Evolutionary conservation across 2,329 filamentous ascomycete genomes (phyloP).

Genomic region (Botrytis elliptica): DNA sequence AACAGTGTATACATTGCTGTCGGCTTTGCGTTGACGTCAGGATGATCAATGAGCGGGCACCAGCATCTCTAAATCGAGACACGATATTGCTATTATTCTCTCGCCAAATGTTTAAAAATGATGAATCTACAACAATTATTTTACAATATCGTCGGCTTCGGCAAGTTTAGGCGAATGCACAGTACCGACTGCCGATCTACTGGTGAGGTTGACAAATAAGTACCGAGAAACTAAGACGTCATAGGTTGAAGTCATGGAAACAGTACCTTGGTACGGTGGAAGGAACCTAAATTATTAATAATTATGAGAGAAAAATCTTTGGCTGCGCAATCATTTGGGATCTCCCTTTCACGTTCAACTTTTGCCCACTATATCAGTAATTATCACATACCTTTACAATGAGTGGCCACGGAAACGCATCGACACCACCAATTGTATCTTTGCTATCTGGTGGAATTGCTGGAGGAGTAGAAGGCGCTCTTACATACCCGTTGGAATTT

Average conservation of each 20-base stretch:
- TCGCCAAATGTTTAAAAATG: background rate
- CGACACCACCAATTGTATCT: slow-evolving; percentile 28
- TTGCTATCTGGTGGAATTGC: slow-evolving; percentile 34
- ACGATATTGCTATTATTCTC: background rate
- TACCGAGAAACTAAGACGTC: background rate
- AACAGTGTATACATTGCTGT: background rate
- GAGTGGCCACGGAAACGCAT: slow-evolving; percentile 4
- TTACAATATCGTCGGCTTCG: background rate
- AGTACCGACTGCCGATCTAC: background rate
- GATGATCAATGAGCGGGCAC: background rate
- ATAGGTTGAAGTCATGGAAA: background rate
- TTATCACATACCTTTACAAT: background rate
- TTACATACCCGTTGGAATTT: slow-evolving; percentile 62
- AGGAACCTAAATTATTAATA: background rate
- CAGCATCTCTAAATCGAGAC: background rate
- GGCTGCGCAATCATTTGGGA: background rate
- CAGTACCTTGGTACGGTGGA: background rate
- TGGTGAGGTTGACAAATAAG: background rate
- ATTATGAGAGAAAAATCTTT: background rate
- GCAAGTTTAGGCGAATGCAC: background rate
- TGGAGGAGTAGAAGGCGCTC: slow-evolving; percentile 25
- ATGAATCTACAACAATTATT: background rate
- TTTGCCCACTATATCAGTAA: background rate
- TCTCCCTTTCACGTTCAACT: background rate
- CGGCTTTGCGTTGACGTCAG: background rate